A percentile compares a stretch with the other conserved stretches of the same genome.
Evolutionary conservation across 1,284 basidiomycete species (phyloP).

Genomic region (Cutaneotrichosporon arboriforme): DNA sequence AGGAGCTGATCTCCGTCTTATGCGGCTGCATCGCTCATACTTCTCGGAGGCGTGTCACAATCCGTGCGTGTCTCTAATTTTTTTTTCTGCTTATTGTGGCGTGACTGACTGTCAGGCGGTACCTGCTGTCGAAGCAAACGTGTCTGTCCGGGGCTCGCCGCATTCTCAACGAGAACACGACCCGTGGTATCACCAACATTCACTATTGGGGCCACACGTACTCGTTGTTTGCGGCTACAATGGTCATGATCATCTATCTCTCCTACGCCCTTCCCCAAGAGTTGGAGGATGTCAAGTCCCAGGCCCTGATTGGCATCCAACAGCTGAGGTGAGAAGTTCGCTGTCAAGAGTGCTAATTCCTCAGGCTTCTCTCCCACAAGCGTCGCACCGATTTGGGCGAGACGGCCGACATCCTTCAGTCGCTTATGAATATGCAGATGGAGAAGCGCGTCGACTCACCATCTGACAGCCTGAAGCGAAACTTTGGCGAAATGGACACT

Average conservation of each 20-base stretch:
- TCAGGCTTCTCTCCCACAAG: conserved; percentile 2
- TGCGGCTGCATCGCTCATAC: conserved; percentile 26
- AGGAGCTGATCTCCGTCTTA: conserved; percentile 22
- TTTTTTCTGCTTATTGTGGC: neutral
- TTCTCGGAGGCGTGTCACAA: conserved; percentile 23
- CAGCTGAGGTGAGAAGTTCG: conserved; percentile 7
- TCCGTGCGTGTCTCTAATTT: conserved; percentile 5
- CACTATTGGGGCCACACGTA: conserved; percentile 22
- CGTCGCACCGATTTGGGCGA: conserved; percentile 19
- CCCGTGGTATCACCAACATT: conserved; percentile 7
- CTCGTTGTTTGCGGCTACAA: conserved; percentile 15
- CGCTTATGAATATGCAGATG: conserved; percentile 19
- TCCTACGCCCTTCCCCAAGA: conserved; percentile 20
- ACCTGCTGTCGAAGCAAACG: conserved; percentile 19
- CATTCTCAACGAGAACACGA: conserved; percentile 5
- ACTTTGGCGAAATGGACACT: conserved; percentile 9
- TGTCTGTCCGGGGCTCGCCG: conserved; percentile 16
- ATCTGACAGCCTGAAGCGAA: conserved; percentile 9
- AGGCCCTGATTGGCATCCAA: conserved; percentile 12
- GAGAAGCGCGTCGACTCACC: conserved; percentile 8
- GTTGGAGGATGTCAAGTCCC: conserved; percentile 13
- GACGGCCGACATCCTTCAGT: conserved; percentile 14
- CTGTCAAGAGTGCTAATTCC: neutral
- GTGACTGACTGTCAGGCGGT: conserved; percentile 2
- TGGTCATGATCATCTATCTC: conserved; percentile 19